phyloP scores from a whole-genome alignment of 1,284 basidiomycete species.

The Rhodotorula sp. region DNA sequence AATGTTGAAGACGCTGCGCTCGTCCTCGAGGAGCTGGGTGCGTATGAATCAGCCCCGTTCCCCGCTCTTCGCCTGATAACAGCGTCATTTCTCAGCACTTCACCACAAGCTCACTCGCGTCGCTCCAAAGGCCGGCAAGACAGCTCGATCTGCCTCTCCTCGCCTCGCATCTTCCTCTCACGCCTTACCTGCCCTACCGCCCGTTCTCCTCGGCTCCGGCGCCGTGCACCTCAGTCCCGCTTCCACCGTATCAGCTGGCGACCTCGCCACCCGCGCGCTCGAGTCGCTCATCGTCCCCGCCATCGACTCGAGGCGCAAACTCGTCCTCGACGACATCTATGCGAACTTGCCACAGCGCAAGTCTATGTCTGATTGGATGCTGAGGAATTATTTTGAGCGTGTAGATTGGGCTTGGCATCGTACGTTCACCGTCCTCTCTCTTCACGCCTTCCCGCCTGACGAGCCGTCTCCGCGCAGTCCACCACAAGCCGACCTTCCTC shows the following conservation, averaged over 20 bases:
- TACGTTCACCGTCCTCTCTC: not conserved
- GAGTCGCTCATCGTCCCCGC: slow-evolving; percentile 18
- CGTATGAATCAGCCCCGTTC: not conserved
- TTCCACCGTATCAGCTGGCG: not conserved
- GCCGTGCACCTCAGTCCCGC: not conserved
- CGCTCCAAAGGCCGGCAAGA: not conserved
- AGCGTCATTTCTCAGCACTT: not conserved
- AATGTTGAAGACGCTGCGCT: slow-evolving; percentile 24
- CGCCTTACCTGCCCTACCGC: not conserved
- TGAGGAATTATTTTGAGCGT: slow-evolving; percentile 20
- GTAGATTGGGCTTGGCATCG: slow-evolving; percentile 33
- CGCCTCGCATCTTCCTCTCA: not conserved
- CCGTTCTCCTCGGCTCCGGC: not conserved
- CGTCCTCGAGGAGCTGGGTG: slow-evolving; percentile 15
- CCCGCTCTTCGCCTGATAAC: not conserved
- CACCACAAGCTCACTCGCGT: slow-evolving; percentile 3
- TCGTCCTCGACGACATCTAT: slow-evolving; percentile 21
- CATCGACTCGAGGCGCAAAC: slow-evolving; percentile 2
- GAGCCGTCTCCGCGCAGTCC: not conserved
- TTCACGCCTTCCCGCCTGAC: too few species aligned
- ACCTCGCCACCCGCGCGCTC: slow-evolving; percentile 12
- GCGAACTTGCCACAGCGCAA: slow-evolving; percentile 12
- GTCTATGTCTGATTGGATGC: slow-evolving; percentile 21
- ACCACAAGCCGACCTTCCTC: slow-evolving; percentile 33
- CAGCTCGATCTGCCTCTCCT: not conserved